Percentiles rank a stretch among this genome's conserved stretches.
Evolutionary conservation across 2,329 filamentous ascomycete genomes (phyloP).

Genomic region (Cryphonectria carpinicola): DNA sequence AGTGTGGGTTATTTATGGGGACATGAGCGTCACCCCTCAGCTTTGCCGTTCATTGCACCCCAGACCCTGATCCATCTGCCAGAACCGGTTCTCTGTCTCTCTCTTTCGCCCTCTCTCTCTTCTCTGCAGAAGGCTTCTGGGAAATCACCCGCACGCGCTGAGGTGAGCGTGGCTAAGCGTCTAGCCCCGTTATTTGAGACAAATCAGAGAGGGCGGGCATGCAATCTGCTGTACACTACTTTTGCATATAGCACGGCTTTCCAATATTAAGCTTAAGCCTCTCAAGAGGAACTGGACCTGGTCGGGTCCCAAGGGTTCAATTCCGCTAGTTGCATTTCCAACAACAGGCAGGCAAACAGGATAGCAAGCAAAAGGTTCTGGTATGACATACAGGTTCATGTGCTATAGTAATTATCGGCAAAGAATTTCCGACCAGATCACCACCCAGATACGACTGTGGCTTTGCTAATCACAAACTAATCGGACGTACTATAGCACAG

Average conservation of each 20-base stretch:
- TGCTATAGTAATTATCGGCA: not conserved
- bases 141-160: not conserved
- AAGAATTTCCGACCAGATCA: too few relatives aligned
- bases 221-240: not conserved
- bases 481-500: not conserved
- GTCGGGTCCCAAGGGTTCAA: too few relatives aligned
- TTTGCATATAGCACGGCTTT: not conserved
- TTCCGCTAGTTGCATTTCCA: too few relatives aligned
- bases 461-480: not conserved
- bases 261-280: not conserved
- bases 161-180: not conserved
- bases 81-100: not conserved
- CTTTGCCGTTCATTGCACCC: not conserved
- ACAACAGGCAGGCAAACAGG: not conserved
- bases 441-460: not conserved
- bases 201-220: not conserved
- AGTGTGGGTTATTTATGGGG: slow-evolving; percentile 15
- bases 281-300: not conserved
- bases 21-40: slow-evolving; percentile 8
- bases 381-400: not conserved
- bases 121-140: not conserved
- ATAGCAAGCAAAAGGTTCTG: not conserved
- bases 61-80: not conserved
- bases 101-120: too few relatives aligned
- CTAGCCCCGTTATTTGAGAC: not conserved